phyloP scores from a whole-genome alignment of 352 stramenopile genomes.

The Phytophthora vignae region DNA sequence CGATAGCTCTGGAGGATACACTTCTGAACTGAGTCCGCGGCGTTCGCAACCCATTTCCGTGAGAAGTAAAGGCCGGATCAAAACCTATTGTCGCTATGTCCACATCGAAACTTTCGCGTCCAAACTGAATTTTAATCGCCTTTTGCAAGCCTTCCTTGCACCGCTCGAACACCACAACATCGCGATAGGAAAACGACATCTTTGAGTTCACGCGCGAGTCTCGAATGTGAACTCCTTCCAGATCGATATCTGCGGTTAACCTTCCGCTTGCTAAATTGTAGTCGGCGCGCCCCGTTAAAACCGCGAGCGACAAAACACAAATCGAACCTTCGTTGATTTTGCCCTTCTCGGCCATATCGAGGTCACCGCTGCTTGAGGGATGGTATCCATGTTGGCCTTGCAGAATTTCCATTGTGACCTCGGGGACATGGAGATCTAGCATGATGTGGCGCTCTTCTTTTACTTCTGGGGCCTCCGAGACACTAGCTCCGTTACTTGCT shows the following conservation, averaged over 20 bases:
- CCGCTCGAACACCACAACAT: constrained; percentile 78
- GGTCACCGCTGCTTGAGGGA: constrained; percentile 74
- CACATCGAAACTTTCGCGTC: constrained; percentile 51
- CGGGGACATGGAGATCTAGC: constrained; percentile 65
- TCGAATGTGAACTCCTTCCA: constrained; percentile 70
- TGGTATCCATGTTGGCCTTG: constrained; percentile 83
- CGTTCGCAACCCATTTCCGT: constrained; percentile 29
- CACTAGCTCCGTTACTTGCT: constrained; percentile 36
- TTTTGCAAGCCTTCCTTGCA: constrained; percentile 48
- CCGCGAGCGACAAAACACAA: constrained; percentile 62
- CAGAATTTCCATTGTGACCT: constrained; percentile 84
- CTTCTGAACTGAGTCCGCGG: constrained; percentile 47
- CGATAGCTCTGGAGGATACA: constrained; percentile 49
- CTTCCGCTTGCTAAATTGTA: constrained; percentile 65
- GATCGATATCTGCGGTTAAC: constrained; percentile 55
- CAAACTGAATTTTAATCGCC: constrained; percentile 73
- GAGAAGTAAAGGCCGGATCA: constrained; percentile 46
- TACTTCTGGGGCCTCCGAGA: constrained; percentile 44
- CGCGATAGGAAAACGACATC: constrained; percentile 68
- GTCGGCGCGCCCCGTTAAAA: constrained; percentile 52
- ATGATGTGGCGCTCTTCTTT: constrained; percentile 66
- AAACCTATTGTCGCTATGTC: constrained; percentile 54
- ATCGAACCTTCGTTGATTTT: constrained; percentile 81
- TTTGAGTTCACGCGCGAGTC: constrained; percentile 69
- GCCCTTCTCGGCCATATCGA: constrained; percentile 74